Evolutionary conservation across 257 asterid species (phyloP), one percentile per base, ranked within the genome.

Genomic region (Knoxia roxburghii): DNA sequence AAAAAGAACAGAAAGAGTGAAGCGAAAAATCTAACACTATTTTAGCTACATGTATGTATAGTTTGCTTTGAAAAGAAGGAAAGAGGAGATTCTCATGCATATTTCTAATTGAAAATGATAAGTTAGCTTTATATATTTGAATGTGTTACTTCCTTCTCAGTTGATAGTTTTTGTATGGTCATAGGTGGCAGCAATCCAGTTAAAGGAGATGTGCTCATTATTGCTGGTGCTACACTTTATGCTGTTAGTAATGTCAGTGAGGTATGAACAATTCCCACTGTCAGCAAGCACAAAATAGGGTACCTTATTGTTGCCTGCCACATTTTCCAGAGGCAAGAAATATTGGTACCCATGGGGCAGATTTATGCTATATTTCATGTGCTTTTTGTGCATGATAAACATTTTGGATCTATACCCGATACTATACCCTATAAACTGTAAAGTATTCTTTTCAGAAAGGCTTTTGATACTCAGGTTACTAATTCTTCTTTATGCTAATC

Each of bases 161-260:
- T 29, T 53, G 37, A 55, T 35, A 26, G 10, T 57, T 65, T 49
- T 62, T 33, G 17, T 35, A 23, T 68, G 61, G 61, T 59, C 70
- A 37, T 70, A 91, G 96, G 87, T 65, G 98, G 96, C 73, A 87
- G 86, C 84, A 84, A 78, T 76, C 96, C 96, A 7, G 9, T 89
- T 54, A 87, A 81, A 81, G 98, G 98, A 7, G 98, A 91, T 69
- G 24, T 89, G 52, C 86, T 91, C 68, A 87, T 91, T 12, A 61
- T 89, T 74, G 95, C 95, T 43, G 96, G 98, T 52, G 89, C 98
- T 69, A 91, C 95, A 33, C 87, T 91, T 48, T 91, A 91, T 60
- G 96, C 87, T 78, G 89, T 91, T 68, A 81, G 81, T 73, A 91
- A 91, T 66, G 98, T 91, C 80, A 76, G 88, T 67, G 98, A 91